phyloP scores from a whole-genome alignment of 225 moss, liverwort and hornwort genomes.

The Takakia lepidozioides region DNA sequence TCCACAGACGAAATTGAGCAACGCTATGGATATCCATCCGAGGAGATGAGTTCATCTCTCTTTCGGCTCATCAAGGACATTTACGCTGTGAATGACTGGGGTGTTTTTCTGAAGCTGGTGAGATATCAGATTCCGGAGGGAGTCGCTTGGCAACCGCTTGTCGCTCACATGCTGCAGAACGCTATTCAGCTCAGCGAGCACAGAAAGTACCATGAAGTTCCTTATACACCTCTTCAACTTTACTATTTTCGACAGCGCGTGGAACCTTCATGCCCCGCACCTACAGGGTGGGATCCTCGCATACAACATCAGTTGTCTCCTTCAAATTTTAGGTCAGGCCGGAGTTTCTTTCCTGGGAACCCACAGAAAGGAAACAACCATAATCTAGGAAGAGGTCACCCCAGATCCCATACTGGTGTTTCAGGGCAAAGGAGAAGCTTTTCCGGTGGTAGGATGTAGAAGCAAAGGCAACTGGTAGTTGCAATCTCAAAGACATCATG shows the following conservation, averaged over 20 bases:
- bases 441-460: no score
- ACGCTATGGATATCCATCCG: constrained; percentile 4
- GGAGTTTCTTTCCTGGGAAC: no score
- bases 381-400: no score
- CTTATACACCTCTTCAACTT: neutral
- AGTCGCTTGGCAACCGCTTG: neutral
- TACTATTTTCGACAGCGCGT: neutral
- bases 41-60: neutral
- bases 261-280: no score
- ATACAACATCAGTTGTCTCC: no score
- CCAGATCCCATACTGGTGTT: no score
- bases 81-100: constrained; percentile 2
- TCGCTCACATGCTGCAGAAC: neutral
- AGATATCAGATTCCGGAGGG: neutral
- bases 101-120: neutral
- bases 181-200: neutral
- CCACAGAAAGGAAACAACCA: no score
- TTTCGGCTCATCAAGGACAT: neutral
- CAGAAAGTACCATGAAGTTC: neutral
- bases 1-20: neutral
- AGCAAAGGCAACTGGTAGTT: no score
- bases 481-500: no score
- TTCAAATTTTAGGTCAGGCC: no score
- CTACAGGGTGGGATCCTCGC: no score
- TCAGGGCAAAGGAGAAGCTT: no score